Percentiles rank a stretch among this genome's conserved stretches.
Conservation (phyloP, 148 eudicot genomes). For the Mesembryanthemum crystallinum region DNA sequence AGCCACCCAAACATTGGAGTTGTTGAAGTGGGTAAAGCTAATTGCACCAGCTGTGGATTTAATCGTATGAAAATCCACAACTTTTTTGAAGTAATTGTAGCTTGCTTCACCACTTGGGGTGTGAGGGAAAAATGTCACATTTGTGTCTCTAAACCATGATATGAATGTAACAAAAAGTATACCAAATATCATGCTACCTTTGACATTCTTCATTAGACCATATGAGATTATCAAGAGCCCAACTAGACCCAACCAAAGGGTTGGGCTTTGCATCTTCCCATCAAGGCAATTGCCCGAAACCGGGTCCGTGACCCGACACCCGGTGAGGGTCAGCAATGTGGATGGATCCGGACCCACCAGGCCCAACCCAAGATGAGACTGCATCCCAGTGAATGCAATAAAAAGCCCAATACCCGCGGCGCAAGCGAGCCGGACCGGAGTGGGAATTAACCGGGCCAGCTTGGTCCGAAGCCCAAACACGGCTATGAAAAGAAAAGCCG, state of each 20-base stretch:
- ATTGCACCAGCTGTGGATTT: conserved; percentile 65
- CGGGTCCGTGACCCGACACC: conserved; percentile 44
- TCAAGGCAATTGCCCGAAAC: conserved; percentile 52
- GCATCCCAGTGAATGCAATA: conserved; percentile 83
- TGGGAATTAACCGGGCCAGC: conserved; percentile 61
- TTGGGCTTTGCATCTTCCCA: conserved; percentile 74
- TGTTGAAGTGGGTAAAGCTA: conserved; percentile 60
- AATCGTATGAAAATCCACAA: conserved; percentile 71
- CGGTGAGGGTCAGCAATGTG: conserved; percentile 60
- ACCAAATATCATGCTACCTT: conserved; percentile 90
- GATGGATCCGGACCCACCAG: conserved; percentile 66
- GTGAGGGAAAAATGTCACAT: conserved; percentile 63
- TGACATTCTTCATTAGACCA: conserved; percentile 70
- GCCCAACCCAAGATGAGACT: conserved; percentile 77
- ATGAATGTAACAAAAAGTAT: conserved; percentile 72
- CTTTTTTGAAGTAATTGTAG: conserved; percentile 59
- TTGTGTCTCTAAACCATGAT: conserved; percentile 78
- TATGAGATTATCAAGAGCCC: conserved; percentile 67
- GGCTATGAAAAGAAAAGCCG: conserved; percentile 55
- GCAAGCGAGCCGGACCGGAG: conserved; percentile 61
- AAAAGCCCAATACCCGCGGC: conserved; percentile 86
- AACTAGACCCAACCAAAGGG: conserved; percentile 66
- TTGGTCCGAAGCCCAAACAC: conserved; percentile 67
- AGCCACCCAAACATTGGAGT: conserved; percentile 66
- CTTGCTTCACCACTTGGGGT: conserved; percentile 55